A percentile compares a stretch with the other conserved stretches of the same genome.
Conservation (phyloP, 2,329 filamentous ascomycete genomes). For the Myotisia sp. region DNA sequence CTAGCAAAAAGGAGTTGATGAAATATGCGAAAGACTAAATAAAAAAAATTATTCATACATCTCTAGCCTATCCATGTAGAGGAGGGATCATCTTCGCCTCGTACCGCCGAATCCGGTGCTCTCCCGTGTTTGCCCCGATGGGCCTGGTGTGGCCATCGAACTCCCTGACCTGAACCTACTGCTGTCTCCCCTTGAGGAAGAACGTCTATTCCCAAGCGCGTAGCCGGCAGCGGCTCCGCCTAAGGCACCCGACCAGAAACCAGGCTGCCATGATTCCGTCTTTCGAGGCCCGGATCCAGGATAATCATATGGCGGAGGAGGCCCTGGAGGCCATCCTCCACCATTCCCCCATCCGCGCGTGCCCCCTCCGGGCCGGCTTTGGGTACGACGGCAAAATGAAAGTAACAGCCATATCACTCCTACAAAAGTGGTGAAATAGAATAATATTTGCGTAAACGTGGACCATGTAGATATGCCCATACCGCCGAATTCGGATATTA, state of each 20-base stretch:
- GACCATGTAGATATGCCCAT: conserved; percentile 4
- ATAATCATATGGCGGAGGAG: conserved; percentile 31
- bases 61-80: too few species aligned
- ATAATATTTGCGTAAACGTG: background rate
- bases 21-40: too few species aligned
- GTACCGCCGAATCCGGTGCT: conserved; percentile 12
- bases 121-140: conserved; percentile 7
- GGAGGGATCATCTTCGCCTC: conserved; percentile 5
- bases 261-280: conserved; percentile 27
- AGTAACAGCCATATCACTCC: conserved; percentile 7
- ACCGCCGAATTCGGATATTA: conserved; percentile 17
- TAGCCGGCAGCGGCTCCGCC: conserved; percentile 32
- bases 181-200: conserved; percentile 1
- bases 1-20: too few species aligned
- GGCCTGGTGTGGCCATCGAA: conserved; percentile 7
- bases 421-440: conserved; percentile 15
- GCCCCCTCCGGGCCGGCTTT: conserved; percentile 18
- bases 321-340: conserved; percentile 13
- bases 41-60: too few species aligned
- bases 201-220: conserved; percentile 21
- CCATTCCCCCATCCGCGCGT: conserved; percentile 10
- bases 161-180: conserved; percentile 2
- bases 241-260: conserved; percentile 34
- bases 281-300: conserved; percentile 17
- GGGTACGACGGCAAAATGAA: too few species aligned